phyloP scores from a whole-genome alignment of 2,329 filamentous ascomycete genomes.

The Penicillium polonicum region DNA sequence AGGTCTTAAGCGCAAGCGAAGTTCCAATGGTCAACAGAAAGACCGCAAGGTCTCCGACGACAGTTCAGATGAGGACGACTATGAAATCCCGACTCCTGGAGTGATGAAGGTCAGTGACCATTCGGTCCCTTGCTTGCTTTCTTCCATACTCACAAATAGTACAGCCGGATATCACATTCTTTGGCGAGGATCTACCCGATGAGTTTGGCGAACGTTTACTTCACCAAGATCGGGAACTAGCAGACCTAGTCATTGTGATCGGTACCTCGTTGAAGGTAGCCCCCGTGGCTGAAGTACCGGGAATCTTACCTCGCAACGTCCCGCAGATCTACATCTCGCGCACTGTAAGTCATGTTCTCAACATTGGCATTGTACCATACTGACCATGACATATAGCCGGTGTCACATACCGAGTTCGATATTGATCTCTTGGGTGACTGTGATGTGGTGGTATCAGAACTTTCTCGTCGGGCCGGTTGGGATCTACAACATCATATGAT shows the following conservation, averaged over 20 bases:
- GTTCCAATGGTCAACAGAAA: slow-evolving; percentile 46
- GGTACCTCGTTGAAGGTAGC: slow-evolving; percentile 95
- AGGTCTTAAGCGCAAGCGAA: slow-evolving; percentile 54
- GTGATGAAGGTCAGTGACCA: slow-evolving; percentile 67
- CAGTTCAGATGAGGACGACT: slow-evolving; percentile 58
- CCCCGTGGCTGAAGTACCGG: slow-evolving; percentile 87
- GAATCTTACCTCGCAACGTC: slow-evolving; percentile 72
- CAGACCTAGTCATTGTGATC: slow-evolving; percentile 91
- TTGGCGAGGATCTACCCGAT: slow-evolving; percentile 84
- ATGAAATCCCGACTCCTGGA: slow-evolving; percentile 66
- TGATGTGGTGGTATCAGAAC: slow-evolving; percentile 82
- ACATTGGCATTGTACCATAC: background rate
- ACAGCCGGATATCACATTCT: slow-evolving; percentile 93
- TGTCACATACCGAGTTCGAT: slow-evolving; percentile 90
- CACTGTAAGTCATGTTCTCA: slow-evolving; percentile 51
- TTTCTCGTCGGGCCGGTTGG: slow-evolving; percentile 82
- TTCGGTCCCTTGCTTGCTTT: background rate
- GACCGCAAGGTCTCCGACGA: slow-evolving; percentile 58
- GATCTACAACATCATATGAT: slow-evolving; percentile 79
- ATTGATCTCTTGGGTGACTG: slow-evolving; percentile 95
- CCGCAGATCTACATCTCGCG: slow-evolving; percentile 90
- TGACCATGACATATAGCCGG: slow-evolving; percentile 52
- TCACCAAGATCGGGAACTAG: slow-evolving; percentile 74
- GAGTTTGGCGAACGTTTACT: slow-evolving; percentile 78
- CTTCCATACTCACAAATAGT: slow-evolving; percentile 17